A percentile compares a stretch with the other conserved stretches of the same genome.
phyloP scores from a whole-genome alignment of 768 basidiomycete species.

The Leccinum fibrillosum region DNA sequence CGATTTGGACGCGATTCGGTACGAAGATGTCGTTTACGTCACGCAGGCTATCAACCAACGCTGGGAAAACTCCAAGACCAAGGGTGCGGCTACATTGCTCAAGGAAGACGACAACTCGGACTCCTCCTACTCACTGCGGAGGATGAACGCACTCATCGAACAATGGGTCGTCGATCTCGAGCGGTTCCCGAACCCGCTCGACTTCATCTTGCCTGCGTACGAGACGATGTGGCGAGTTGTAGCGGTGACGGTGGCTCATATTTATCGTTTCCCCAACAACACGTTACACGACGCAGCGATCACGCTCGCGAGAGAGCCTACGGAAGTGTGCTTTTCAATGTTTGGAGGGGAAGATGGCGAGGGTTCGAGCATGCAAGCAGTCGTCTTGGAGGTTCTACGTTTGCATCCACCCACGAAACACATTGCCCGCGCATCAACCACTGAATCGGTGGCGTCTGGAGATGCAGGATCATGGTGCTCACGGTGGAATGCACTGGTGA shows the following conservation, averaged over 20 bases:
- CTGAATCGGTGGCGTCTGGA: neutral
- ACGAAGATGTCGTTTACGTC: constrained; percentile 38
- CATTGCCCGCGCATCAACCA: constrained; percentile 16
- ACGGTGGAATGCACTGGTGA: constrained; percentile 7
- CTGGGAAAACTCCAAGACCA: constrained; percentile 24
- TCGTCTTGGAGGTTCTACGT: constrained; percentile 29
- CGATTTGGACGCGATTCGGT: constrained; percentile 26
- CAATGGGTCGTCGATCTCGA: constrained; percentile 36
- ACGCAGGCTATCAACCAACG: constrained; percentile 37
- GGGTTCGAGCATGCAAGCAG: constrained; percentile 20
- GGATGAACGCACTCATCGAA: constrained; percentile 27
- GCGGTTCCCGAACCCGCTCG: constrained; percentile 35
- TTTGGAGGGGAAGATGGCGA: constrained; percentile 11
- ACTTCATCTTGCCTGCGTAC: constrained; percentile 58
- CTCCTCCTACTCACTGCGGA: constrained; percentile 25
- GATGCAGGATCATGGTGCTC: neutral
- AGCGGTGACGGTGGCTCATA: constrained; percentile 40
- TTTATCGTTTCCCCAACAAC: constrained; percentile 23
- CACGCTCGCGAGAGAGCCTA: constrained; percentile 21
- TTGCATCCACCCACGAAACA: constrained; percentile 27
- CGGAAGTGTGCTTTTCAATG: constrained; percentile 14
- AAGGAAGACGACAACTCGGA: constrained; percentile 6
- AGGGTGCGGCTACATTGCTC: constrained; percentile 6
- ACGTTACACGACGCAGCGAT: constrained; percentile 26
- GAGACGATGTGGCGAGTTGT: constrained; percentile 67